These are phyloP conservation scores for Tolypocladium ophioglossoides DNA, from an alignment of 2,329 filamentous ascomycete species.

Conservation along the genomic window DNA sequence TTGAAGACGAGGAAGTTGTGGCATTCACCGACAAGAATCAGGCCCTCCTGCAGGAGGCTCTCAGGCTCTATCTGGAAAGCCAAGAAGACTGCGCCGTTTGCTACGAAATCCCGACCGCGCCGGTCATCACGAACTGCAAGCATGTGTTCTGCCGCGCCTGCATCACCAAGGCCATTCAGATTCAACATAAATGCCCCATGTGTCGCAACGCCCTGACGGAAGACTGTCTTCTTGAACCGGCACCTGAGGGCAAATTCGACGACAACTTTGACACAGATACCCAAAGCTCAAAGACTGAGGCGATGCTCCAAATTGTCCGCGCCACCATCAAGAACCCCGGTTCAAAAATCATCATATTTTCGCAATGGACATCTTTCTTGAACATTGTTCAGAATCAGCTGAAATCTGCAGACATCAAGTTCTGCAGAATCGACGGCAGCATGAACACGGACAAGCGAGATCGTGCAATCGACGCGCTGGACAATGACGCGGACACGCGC, in stretches of 20 bases:
- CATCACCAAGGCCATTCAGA: conserved; percentile 62
- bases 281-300: conserved; percentile 74
- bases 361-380: conserved; percentile 68
- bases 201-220: conserved; percentile 61
- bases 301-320: conserved; percentile 62
- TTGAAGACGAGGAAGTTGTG: conserved; percentile 59
- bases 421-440: conserved; percentile 67
- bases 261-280: conserved; percentile 49
- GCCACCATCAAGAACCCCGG: conserved; percentile 53
- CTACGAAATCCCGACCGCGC: conserved; percentile 58
- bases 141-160: conserved; percentile 70
- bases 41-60: conserved; percentile 60
- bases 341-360: conserved; percentile 65
- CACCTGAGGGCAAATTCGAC: conserved; percentile 38
- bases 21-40: conserved; percentile 62
- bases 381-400: conserved; percentile 63
- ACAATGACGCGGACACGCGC: conserved; percentile 54
- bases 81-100: conserved; percentile 81
- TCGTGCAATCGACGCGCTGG: conserved; percentile 54
- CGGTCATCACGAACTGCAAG: conserved; percentile 77
- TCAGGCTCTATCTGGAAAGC: conserved; percentile 66
- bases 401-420: conserved; percentile 46
- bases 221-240: conserved; percentile 52
- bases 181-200: conserved; percentile 75
- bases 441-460: conserved; percentile 68